Evolutionary conservation across 441 rosid species (phyloP), one percentile per base, ranked within the genome.

Genomic region (Gossypium schwendimanii): DNA sequence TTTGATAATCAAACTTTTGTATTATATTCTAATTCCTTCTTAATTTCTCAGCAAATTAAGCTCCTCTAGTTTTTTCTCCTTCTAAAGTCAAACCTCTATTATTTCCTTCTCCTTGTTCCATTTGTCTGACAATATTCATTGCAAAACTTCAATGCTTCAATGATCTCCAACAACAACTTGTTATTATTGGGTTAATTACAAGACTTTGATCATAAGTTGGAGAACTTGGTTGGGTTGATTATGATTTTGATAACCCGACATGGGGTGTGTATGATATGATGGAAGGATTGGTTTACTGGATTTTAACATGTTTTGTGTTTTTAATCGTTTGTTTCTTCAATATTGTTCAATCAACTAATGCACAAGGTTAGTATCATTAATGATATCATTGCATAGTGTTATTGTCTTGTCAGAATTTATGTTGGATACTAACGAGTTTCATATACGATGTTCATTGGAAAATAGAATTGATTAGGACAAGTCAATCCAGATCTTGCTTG

Each of bases 41-140:
- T 60, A 60, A 60, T 17, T 74, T 79, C 80, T 63, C 72, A 44
- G 74, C 73, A 57, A 44, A 33, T n/a, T 57, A 41, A 70, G 73
- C 66, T 79, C 77, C 79, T 77, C 70, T 62, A 68, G 36, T 23
- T 60, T 80, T 74, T 70, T 39, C 75, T 62, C 71, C 64, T 50
- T 72, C 71, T 82, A 78, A 83, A 86, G 91, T 89, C 91, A 89
- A 89, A 81, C 85, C 78, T 72, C 63, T 65, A 62, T 61, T 53
- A 36, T 66, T 76, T 69, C 82, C 64, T 74, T 60, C 85, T 44
- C 60, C 73, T 77, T 55, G 23, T 15, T 66, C 14, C n/a, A 39
- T 21, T 66, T 73, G 76, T 63, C 74, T 7, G 17, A 63, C 68
- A 54, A 44, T 3, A 17, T 73, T 6, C 71, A 36, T 3, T 2